Base-by-base conservation (phyloP, 179 eudicot species). In the Spergularia azorica region DNA sequence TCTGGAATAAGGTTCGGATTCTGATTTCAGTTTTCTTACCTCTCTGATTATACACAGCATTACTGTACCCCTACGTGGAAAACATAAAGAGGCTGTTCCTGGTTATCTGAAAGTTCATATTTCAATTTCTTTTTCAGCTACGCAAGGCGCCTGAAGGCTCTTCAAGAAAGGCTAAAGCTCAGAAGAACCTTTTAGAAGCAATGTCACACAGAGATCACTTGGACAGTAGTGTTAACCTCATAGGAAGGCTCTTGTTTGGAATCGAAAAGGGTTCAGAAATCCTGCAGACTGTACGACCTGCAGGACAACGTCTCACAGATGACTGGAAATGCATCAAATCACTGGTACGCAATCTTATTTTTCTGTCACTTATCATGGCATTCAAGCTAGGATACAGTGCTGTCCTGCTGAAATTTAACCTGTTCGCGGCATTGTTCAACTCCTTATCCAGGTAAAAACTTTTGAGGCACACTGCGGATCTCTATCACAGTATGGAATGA, bases 91-190 rank as follows among this genome's bases (percentile, higher is more conserved):
- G 39, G 39, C 39, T 3, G 39, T 36, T 36, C 39, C 36, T 32
- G 36, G 36, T 36, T 38, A 15, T 66, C 18, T 3, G 52, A 9
- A 51, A 13, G 1, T 48, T 70, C 36, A 10, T 52, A 51, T 18
- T 59, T 26, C 2, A 32, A 17, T 51, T 11, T 39, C 16, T 0
- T 71, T 21, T 67, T 46, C 88, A 93, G 99, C 89, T 81, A 72
- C 87, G 84, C 13, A 95, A 89, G 79, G 97, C 99, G 68, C 90
- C 94, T 66, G 92, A 90, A 84, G 99, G 97, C 21, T 89, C 99
- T 80, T 9, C 71, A 38, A 82, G 89, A 71, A 91, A 93, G 80
- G 65, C 64, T 65, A 80, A 86, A 76, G 97, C 99, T 70, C 91
- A 89, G 73, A 89, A 84, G 81, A 87, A 88, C 81, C 73, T 95